A percentile compares a stretch with the other conserved stretches of the same genome.
Conservation (phyloP, 345 rosid genomes). For the Citrus reticulata region DNA sequence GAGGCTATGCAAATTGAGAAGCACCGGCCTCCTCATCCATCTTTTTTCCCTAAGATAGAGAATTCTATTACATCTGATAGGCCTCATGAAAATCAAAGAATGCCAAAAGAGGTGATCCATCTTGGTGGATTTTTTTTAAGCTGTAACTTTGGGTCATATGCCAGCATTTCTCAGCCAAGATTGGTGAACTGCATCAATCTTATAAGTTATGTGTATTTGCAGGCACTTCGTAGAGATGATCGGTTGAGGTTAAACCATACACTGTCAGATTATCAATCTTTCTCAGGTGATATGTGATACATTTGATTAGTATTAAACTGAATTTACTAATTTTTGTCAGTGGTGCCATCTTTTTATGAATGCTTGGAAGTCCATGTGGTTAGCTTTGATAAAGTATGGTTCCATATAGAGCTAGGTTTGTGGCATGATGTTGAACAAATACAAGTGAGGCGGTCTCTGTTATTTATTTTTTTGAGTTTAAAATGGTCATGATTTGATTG, state of each 20-base stretch:
- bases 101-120: slow-evolving; percentile 66
- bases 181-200: not conserved
- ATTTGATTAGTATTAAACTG: not conserved
- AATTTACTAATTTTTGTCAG: not conserved
- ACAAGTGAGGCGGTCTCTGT: too few relatives aligned
- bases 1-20: slow-evolving; percentile 67
- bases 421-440: not conserved
- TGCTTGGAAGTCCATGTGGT: not conserved
- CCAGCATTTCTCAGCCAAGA: not conserved
- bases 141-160: not conserved
- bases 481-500: too few relatives aligned
- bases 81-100: slow-evolving; percentile 75
- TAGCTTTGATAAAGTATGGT: not conserved
- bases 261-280: slow-evolving; percentile 48
- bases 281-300: slow-evolving; percentile 52
- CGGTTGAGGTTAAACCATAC: slow-evolving; percentile 47
- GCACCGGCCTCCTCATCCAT: slow-evolving; percentile 53
- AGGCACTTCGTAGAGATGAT: slow-evolving; percentile 63
- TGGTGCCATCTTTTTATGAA: not conserved
- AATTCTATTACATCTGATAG: slow-evolving; percentile 64
- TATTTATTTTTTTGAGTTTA: too few relatives aligned
- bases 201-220: slow-evolving; percentile 26
- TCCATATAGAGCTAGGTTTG: not conserved
- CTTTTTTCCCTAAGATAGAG: slow-evolving; percentile 65
- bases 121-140: not conserved